phyloP scores from a whole-genome alignment of 2,329 filamentous ascomycete genomes.

The Chrysoporthe cubensis region DNA sequence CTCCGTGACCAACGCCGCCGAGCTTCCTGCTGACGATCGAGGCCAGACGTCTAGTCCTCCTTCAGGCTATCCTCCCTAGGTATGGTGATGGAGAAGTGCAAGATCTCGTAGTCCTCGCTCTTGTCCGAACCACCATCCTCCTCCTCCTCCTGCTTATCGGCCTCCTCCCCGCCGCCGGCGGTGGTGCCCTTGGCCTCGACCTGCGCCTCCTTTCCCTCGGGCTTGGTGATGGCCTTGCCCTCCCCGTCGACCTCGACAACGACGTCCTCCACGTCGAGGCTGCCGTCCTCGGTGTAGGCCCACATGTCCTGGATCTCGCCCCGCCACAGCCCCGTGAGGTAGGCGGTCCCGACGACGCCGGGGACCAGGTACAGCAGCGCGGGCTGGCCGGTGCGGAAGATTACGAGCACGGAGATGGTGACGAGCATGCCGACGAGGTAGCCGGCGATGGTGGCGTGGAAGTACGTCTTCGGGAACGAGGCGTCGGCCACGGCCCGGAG shows the following conservation, averaged over 20 bases:
- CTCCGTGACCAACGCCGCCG: background rate
- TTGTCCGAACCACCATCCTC: constrained; percentile 25
- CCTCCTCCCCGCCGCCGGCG: constrained; percentile 32
- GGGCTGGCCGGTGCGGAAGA: constrained; percentile 83
- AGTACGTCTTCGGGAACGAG: constrained; percentile 82
- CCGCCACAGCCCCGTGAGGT: constrained; percentile 71
- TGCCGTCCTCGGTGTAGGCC: constrained; percentile 77
- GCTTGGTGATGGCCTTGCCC: constrained; percentile 49
- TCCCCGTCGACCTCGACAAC: constrained; percentile 58
- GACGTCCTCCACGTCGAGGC: constrained; percentile 57
- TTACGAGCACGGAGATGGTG: constrained; percentile 76
- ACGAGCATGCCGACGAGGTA: constrained; percentile 78
- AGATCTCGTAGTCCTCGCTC: constrained; percentile 32
- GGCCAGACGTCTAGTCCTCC: constrained; percentile 24
- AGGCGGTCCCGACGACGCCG: constrained; percentile 74
- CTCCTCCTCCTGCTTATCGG: constrained; percentile 37
- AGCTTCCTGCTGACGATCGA: background rate
- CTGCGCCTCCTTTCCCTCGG: constrained; percentile 42
- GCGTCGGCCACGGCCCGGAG: constrained; percentile 45
- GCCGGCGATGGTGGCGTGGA: constrained; percentile 74
- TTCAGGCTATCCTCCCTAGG: constrained; percentile 27
- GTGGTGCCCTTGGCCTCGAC: constrained; percentile 34
- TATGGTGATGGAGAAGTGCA: constrained; percentile 36
- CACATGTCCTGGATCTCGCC: constrained; percentile 79
- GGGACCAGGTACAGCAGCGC: constrained; percentile 92